A percentile compares a stretch with the other conserved stretches of the same genome.
phyloP scores from a whole-genome alignment of 257 asterid species.

The Primulina tabacum region DNA sequence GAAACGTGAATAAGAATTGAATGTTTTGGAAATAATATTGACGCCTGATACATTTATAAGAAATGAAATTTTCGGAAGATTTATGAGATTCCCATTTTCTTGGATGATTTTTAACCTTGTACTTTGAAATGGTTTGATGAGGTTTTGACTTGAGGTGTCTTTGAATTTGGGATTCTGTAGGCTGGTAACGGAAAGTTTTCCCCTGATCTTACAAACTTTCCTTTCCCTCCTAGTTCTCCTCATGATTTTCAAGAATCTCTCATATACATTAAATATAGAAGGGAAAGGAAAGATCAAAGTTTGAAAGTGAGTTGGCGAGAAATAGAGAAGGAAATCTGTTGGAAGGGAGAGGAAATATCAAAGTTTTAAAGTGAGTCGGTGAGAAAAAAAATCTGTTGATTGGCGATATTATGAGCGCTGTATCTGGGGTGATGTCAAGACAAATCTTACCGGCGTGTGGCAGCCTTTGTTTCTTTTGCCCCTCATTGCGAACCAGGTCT shows the following conservation, averaged over 20 bases:
- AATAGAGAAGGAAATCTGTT: neutral
- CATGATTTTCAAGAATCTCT: slow-evolving; percentile 22
- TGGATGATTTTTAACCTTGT: slow-evolving; percentile 3
- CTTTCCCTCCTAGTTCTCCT: slow-evolving; percentile 62
- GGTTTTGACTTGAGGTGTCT: slow-evolving; percentile 32
- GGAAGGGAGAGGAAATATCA: slow-evolving; percentile 66
- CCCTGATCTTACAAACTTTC: slow-evolving; percentile 42
- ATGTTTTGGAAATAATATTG: neutral
- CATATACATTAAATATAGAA: slow-evolving; percentile 40
- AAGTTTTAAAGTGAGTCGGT: slow-evolving; percentile 26
- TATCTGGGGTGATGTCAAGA: slow-evolving; percentile 89
- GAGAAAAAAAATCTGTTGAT: slow-evolving; percentile 8
- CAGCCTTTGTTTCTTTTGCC: slow-evolving; percentile 90
- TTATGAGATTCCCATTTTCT: slow-evolving; percentile 26
- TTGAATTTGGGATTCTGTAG: slow-evolving; percentile 39
- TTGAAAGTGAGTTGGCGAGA: slow-evolving; percentile 27
- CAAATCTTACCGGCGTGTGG: slow-evolving; percentile 96
- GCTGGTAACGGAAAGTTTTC: slow-evolving; percentile 53
- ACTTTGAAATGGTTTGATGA: slow-evolving; percentile 27
- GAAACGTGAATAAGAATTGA: neutral
- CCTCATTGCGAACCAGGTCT: slow-evolving; percentile 86
- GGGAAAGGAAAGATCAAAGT: slow-evolving; percentile 58
- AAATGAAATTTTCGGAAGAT: slow-evolving; percentile 3
- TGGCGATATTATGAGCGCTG: slow-evolving; percentile 52
- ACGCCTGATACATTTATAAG: neutral